These are phyloP conservation scores for Mimosa bimucronata DNA, from an alignment of 306 rosid genomes.

Conservation along the genomic window DNA sequence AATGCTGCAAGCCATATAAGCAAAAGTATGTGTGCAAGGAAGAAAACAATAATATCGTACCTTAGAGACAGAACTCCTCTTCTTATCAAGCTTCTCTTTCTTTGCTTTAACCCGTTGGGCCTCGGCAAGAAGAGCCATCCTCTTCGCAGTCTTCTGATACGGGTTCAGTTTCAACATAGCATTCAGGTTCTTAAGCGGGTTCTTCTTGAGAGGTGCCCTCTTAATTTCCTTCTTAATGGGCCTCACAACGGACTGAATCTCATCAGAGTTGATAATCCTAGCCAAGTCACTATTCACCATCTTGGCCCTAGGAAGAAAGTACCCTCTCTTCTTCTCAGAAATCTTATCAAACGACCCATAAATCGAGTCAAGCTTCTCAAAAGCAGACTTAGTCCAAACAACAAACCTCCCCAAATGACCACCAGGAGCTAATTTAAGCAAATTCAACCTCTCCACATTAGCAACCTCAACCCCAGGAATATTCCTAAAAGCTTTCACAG, in stretches of 20 bases:
- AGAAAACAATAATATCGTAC: slow-evolving; percentile 23
- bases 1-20: neutral
- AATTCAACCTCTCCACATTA: slow-evolving; percentile 70
- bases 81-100: slow-evolving; percentile 74
- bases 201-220: slow-evolving; percentile 72
- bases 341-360: slow-evolving; percentile 71
- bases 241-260: slow-evolving; percentile 72
- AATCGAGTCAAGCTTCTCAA: slow-evolving; percentile 78
- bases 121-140: slow-evolving; percentile 76
- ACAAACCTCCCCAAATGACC: slow-evolving; percentile 79
- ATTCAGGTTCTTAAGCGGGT: slow-evolving; percentile 75
- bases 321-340: slow-evolving; percentile 74
- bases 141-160: slow-evolving; percentile 74
- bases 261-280: slow-evolving; percentile 76
- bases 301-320: slow-evolving; percentile 69
- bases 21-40: neutral
- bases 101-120: slow-evolving; percentile 65
- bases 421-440: slow-evolving; percentile 75
- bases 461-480: slow-evolving; percentile 66
- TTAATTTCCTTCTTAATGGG: slow-evolving; percentile 65
- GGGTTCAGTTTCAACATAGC: slow-evolving; percentile 71
- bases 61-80: slow-evolving; percentile 61
- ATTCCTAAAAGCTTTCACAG: slow-evolving; percentile 73
- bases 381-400: slow-evolving; percentile 77
- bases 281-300: slow-evolving; percentile 72